Evolutionary conservation across 352 stramenopile genomes (phyloP), one percentile per base, ranked within the genome.

Genomic region (Phytophthora hybrid): DNA sequence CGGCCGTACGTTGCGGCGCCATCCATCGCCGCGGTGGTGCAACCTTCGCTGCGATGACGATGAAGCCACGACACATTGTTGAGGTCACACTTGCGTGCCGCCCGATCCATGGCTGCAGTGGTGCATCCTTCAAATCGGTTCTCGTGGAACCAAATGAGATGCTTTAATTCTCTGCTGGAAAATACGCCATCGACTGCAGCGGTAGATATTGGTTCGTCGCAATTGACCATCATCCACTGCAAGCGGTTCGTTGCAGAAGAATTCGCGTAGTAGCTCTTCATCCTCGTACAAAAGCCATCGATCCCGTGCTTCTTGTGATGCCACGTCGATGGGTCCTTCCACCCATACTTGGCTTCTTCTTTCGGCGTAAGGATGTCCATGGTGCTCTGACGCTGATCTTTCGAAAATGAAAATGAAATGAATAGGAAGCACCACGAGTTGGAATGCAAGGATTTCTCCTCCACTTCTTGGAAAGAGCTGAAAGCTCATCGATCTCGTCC

Each of bases 111-210:
- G 7, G 70, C 70, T 29, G 59, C 16, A 47, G 44, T 23, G 26
- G 26, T 44, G 37, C 37, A 44, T 14, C 37, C 37, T 16, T 44
- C 37, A 11, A 14, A 44, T 14, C 37, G 37, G 10, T 44, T 44
- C 37, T 44, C 11, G 11, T 44, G 37, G 10, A 44, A 14, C 37
- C 37, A 41, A 10, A 31, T 5, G 41, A 51, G 0, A n/a, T 51
- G n/a, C 13, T 11, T 2, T 21, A 51, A 51, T 10, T 21, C 5
- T 18, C 41, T 13, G 16, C 41, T 23, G 5, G 18, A 14, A 19
- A 16, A 68, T 6, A 63, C 59, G 21, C 16, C 29, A 39, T 79
- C 68, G 68, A 77, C 71, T n/a, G 73, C 73, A 2, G 39, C 55
- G 16, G 59, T 67, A 16, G 68, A 66, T 52, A 16, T 13, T 4